These are phyloP conservation scores for Fusarium sterilihyphosum DNA, from an alignment of 2,329 filamentous ascomycete species.

Conservation along the genomic window DNA sequence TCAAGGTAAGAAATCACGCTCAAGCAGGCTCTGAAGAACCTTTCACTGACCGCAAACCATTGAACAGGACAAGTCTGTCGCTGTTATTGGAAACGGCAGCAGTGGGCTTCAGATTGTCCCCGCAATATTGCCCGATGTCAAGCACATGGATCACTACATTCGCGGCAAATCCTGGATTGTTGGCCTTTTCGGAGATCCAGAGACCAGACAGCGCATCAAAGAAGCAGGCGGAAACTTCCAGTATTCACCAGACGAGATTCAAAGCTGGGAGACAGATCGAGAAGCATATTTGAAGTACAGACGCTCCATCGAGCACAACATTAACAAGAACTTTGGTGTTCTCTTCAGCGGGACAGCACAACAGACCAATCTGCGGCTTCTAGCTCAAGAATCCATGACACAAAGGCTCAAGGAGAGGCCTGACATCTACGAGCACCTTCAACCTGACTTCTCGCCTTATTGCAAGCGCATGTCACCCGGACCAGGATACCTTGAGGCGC, in stretches of 20 bases:
- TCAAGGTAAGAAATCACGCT: background rate
- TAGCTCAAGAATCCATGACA: background rate
- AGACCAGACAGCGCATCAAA: constrained; percentile 1
- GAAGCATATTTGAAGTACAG: constrained; percentile 8
- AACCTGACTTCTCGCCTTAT: constrained; percentile 8
- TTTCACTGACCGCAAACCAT: accelerated
- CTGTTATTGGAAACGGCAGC: constrained; percentile 7
- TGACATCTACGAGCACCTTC: constrained; percentile 3
- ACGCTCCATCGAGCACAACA: constrained; percentile 3
- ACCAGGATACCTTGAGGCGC: constrained; percentile 3
- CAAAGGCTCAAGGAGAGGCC: background rate
- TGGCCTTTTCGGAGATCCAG: constrained; percentile 1
- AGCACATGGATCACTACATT: constrained; percentile 20
- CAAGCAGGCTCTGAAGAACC: accelerated
- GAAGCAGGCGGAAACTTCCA: constrained; percentile 8
- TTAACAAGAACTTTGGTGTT: constrained; percentile 13
- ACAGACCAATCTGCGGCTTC: background rate
- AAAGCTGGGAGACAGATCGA: background rate
- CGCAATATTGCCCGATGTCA: background rate
- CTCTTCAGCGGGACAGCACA: background rate
- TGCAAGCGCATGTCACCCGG: constrained; percentile 16
- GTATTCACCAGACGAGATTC: background rate
- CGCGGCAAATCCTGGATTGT: constrained; percentile 8
- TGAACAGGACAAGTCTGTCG: background rate
- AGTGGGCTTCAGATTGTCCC: constrained; percentile 18